Evolutionary conservation across 192 early-diverging fungal species (phyloP).

Genomic region (Phycomyces blakesleeanus): DNA sequence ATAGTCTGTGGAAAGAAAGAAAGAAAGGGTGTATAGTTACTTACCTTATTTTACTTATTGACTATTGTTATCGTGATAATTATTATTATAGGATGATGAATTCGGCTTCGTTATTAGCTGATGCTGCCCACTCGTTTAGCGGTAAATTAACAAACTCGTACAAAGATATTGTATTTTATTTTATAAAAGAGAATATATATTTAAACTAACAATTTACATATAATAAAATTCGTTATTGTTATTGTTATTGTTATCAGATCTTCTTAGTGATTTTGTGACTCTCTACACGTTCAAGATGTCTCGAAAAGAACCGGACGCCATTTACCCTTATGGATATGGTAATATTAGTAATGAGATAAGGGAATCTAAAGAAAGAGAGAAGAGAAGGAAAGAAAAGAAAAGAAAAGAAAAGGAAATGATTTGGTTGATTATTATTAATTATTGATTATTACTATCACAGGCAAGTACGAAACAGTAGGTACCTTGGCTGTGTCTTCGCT

Average conservation of each 20-base stretch:
- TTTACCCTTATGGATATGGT: conserved; percentile 71
- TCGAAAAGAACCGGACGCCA: conserved; percentile 51
- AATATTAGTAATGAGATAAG: too few species aligned
- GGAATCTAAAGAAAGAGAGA: too few species aligned
- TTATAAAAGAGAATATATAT: too few species aligned
- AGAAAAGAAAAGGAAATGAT: too few species aligned
- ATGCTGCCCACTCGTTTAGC: conserved; percentile 75
- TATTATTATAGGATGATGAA: conserved; percentile 50
- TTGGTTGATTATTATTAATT: not conserved
- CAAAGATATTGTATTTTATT: too few species aligned
- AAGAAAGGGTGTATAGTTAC: too few species aligned
- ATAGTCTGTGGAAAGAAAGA: too few species aligned
- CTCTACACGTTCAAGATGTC: conserved; percentile 75
- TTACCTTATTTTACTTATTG: too few species aligned
- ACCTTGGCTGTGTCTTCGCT: conserved; percentile 63
- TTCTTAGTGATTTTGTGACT: conserved; percentile 73
- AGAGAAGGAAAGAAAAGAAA: too few species aligned
- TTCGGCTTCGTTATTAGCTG: conserved; percentile 75
- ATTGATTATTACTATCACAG: conserved; percentile 13
- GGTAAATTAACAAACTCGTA: conserved; percentile 32
- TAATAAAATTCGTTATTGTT: not conserved
- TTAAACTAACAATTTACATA: too few species aligned
- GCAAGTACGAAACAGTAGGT: conserved; percentile 61
- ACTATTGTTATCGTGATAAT: too few species aligned
- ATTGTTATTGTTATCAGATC: conserved; percentile 42